Conservation (phyloP, 208 protist species). For the Leishmania arabica region DNA sequence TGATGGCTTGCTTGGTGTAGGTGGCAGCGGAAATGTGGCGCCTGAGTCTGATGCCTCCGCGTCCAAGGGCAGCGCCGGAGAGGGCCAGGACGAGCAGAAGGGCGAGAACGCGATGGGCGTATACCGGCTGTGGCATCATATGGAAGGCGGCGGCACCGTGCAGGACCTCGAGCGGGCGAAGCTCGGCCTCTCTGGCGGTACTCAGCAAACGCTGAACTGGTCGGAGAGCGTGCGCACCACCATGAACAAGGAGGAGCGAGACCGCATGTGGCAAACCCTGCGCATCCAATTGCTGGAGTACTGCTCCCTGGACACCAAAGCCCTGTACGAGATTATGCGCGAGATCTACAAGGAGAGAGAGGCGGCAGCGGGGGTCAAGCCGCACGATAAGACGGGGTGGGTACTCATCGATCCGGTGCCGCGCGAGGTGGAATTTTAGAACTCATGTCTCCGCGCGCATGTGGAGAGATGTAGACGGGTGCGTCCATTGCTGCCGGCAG, state of each 20-base stretch:
- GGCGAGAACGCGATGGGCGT: slow-evolving; percentile 91
- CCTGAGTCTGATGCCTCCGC: not conserved
- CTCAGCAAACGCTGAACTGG: not conserved
- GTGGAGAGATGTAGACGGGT: not conserved
- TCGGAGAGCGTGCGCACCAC: slow-evolving; percentile 17
- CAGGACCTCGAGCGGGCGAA: slow-evolving; percentile 60
- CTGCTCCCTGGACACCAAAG: slow-evolving; percentile 89
- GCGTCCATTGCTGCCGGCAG: not conserved
- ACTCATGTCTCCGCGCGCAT: not conserved
- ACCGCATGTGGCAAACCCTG: slow-evolving; percentile 72
- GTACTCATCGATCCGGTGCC: slow-evolving; percentile 64
- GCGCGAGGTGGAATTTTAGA: slow-evolving; percentile 56
- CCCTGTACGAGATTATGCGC: slow-evolving; percentile 89
- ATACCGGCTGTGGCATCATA: slow-evolving; percentile 89
- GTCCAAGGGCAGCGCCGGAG: not conserved
- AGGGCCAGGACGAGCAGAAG: slow-evolving; percentile 63
- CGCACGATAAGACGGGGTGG: slow-evolving; percentile 83
- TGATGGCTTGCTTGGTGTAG: not conserved
- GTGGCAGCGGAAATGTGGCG: not conserved
- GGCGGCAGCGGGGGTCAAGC: slow-evolving; percentile 33
- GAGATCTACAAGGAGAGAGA: slow-evolving; percentile 77
- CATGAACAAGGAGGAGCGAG: slow-evolving; percentile 54
- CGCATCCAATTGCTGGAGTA: slow-evolving; percentile 91
- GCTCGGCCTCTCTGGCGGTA: slow-evolving; percentile 1
- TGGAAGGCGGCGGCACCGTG: slow-evolving; percentile 80